phyloP scores from a whole-genome alignment of 768 basidiomycete genomes.

The Serendipita indica region DNA sequence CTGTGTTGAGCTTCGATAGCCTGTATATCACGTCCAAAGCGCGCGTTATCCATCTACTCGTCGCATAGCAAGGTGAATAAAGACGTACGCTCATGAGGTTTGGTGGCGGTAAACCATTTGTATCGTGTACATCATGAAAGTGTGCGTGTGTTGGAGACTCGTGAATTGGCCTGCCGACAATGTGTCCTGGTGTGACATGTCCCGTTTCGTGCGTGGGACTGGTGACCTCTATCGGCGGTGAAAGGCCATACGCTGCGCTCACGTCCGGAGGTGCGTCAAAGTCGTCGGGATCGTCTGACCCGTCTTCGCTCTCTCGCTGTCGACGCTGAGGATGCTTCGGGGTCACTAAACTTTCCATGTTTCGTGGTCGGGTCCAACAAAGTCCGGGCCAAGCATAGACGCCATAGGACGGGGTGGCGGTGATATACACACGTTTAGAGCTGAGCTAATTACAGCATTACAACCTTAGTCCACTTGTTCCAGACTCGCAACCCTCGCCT shows the following conservation, averaged over 20 bases:
- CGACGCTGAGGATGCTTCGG: no score
- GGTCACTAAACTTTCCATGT: no score
- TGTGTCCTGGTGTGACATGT: background rate
- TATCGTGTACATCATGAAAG: constrained; percentile 11
- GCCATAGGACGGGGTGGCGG: no score
- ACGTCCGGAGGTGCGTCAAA: no score
- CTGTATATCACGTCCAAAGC: background rate
- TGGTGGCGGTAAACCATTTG: background rate
- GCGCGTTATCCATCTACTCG: background rate
- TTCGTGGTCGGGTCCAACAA: no score
- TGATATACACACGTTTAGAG: no score
- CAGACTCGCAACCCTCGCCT: background rate
- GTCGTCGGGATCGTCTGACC: no score
- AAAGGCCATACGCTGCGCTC: no score
- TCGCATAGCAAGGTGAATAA: background rate
- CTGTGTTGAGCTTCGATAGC: constrained; percentile 14
- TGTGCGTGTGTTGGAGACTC: constrained; percentile 15
- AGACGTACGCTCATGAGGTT: background rate
- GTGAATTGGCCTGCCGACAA: constrained; percentile 9
- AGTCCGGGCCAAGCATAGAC: no score
- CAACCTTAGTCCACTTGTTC: background rate
- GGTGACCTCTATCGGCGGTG: no score
- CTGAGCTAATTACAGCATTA: no score
- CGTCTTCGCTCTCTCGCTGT: no score
- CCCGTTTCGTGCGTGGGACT: background rate